These are phyloP conservation scores for Amanita rubescens DNA, from an alignment of 768 basidiomycete species.

Conservation along the genomic window DNA sequence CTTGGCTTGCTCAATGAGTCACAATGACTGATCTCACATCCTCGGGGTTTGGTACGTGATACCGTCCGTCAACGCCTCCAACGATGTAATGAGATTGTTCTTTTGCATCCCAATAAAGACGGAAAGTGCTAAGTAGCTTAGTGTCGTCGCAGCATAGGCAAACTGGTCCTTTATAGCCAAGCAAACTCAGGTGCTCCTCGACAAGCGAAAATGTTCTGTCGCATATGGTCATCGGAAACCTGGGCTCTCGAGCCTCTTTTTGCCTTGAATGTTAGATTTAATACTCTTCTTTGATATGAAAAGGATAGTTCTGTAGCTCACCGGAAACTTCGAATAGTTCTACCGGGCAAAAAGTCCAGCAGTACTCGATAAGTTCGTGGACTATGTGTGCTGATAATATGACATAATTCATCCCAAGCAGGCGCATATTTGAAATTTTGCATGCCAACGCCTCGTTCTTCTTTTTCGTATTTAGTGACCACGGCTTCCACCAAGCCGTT, in stretches of 20 bases:
- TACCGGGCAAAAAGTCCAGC: background rate
- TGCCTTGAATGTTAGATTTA: background rate
- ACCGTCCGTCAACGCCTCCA: no score
- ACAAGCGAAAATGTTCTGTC: conserved; percentile 14
- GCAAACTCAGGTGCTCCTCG: conserved; percentile 8
- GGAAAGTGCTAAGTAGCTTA: conserved; percentile 20
- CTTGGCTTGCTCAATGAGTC: no score
- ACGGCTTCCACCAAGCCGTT: background rate
- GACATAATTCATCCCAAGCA: conserved; percentile 14
- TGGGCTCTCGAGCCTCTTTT: conserved; percentile 11
- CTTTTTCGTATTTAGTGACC: background rate
- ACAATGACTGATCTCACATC: no score
- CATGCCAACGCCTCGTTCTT: background rate
- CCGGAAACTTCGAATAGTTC: background rate
- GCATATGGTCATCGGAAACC: conserved; percentile 17
- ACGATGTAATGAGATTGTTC: no score
- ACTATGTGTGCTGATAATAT: conserved; percentile 12
- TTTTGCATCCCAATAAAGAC: conserved; percentile 18
- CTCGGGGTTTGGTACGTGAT: background rate
- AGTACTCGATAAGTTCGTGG: conserved; percentile 14
- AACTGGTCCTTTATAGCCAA: conserved; percentile 18
- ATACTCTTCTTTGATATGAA: background rate
- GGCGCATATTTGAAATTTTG: background rate
- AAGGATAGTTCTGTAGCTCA: background rate
- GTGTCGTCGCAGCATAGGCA: conserved; percentile 29